phyloP scores from a whole-genome alignment of 495 filamentous ascomycete species.

The Evernia prunastri region DNA sequence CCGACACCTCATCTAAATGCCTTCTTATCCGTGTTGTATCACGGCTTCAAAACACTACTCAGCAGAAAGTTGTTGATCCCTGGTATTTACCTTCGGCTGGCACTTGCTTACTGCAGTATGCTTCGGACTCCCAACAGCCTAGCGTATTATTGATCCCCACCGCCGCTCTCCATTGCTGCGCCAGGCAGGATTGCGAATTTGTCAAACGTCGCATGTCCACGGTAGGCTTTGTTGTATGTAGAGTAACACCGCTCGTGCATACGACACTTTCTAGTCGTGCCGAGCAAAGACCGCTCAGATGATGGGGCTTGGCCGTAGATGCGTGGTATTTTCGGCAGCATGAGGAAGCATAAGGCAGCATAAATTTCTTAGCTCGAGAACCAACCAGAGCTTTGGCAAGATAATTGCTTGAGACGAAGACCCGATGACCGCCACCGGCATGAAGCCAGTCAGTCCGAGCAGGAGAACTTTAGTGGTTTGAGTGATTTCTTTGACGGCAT shows the following conservation, averaged over 20 bases:
- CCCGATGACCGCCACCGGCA: constrained; percentile 15
- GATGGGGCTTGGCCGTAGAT: constrained; percentile 8
- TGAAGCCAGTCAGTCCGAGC: constrained; percentile 5
- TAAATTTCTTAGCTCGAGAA: constrained; percentile 5
- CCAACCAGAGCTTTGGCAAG: constrained; percentile 15
- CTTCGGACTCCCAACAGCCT: constrained; percentile 5
- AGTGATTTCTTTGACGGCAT: constrained; percentile 10
- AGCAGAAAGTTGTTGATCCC: background rate
- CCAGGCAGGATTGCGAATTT: constrained; percentile 19
- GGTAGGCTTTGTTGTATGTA: constrained; percentile 7
- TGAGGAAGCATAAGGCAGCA: constrained; percentile 10
- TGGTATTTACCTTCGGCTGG: constrained; percentile 5
- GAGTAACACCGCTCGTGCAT: constrained; percentile 14
- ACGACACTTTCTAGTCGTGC: constrained; percentile 12
- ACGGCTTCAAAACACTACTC: background rate
- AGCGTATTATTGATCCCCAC: constrained; percentile 13
- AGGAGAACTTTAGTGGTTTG: background rate
- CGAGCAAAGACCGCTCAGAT: constrained; percentile 13
- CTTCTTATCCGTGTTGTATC: constrained; percentile 6
- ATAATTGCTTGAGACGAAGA: constrained; percentile 6
- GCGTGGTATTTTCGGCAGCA: constrained; percentile 13
- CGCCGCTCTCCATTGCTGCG: constrained; percentile 13
- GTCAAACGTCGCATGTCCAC: constrained; percentile 4
- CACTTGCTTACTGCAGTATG: constrained; percentile 7
- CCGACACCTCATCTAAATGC: constrained; percentile 3